Conservation (phyloP, 192 early-diverging fungal species). For the Backusella westeae region DNA sequence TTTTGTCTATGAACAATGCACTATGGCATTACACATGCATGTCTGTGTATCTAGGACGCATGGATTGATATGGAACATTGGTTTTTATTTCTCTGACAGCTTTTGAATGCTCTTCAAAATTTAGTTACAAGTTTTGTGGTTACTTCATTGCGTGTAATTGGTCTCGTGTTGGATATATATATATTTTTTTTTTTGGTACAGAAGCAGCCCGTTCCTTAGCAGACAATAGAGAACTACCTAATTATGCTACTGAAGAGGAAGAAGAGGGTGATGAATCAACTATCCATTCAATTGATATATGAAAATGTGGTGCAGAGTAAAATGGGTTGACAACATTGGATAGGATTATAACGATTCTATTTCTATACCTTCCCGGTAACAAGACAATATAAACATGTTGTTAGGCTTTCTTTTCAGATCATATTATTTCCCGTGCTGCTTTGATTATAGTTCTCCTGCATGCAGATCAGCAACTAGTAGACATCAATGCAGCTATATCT, state of each 20-base stretch:
- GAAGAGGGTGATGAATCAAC: background rate
- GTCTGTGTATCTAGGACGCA: background rate
- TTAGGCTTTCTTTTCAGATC: slow-evolving; percentile 49
- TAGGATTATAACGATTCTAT: background rate
- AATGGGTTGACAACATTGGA: background rate
- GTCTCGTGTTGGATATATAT: slow-evolving; percentile 46
- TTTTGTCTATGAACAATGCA: slow-evolving; percentile 29
- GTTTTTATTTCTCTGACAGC: background rate
- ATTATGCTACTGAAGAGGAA: background rate
- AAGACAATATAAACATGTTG: slow-evolving; percentile 30
- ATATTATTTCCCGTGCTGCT: slow-evolving; percentile 58
- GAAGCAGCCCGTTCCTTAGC: background rate
- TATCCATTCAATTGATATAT: background rate
- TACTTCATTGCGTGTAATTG: slow-evolving; percentile 50
- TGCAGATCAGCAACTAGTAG: slow-evolving; percentile 76
- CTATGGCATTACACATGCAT: slow-evolving; percentile 15
- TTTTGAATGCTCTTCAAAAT: background rate
- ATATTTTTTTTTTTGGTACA: slow-evolving; percentile 13
- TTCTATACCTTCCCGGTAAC: background rate
- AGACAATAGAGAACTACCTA: background rate
- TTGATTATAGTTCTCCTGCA: slow-evolving; percentile 63
- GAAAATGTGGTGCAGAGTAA: background rate
- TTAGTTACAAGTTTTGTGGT: slow-evolving; percentile 41
- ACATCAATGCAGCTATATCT: slow-evolving; percentile 83
- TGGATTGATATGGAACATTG: background rate